Base-by-base conservation (phyloP, 2,329 filamentous ascomycete genomes). In the Aspergillus chevalieri region DNA sequence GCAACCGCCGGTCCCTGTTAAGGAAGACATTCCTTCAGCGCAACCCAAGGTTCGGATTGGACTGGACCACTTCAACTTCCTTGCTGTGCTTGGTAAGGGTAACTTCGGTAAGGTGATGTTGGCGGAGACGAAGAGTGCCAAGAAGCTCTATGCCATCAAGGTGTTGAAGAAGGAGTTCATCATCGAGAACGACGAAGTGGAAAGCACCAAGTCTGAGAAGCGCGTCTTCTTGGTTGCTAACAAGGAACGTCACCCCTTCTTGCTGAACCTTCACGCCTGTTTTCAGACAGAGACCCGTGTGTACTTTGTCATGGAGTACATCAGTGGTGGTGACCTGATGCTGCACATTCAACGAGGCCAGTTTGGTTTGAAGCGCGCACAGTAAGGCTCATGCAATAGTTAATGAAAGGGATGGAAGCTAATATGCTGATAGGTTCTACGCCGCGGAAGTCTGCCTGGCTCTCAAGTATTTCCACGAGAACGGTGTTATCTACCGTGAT, bases 91-190 rank as follows among this genome's bases (percentile, higher is more conserved):
- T 57, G 93, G 93, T 66, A 98, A 98, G 74, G 93, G 93, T 75
- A 98, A 98, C 74, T 98, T 98, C 66, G 93, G 93, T 70, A 98
- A 98, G 74, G 93, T 98, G 73, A 98, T 98, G 93, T 77, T 98
- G 69, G 93, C 93, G 2, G 94, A 98, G 74, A 95, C 93, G 1
- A 98, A 98, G 78, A 84, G 84, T 48, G 84, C 87, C 8, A 89
- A 91, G 70, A 87, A 92, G 69, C 78, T 98, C 6, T 98, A 97
- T 68, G 93, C 93, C 50, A 98, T 98, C 72, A 98, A 98, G 74
- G 93, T 98, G 34, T 76, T 98, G 60, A 98, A 98, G 81, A 98
- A 98, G 75, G 93, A 98, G 70, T 98, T 98, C 69, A 98, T 98
- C 66, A 98, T 98, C 54, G 94, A 98, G 68, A 95, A 98, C 57